Base-by-base conservation (phyloP, 1,284 basidiomycete species). In the Leccinum glutinopallens region DNA sequence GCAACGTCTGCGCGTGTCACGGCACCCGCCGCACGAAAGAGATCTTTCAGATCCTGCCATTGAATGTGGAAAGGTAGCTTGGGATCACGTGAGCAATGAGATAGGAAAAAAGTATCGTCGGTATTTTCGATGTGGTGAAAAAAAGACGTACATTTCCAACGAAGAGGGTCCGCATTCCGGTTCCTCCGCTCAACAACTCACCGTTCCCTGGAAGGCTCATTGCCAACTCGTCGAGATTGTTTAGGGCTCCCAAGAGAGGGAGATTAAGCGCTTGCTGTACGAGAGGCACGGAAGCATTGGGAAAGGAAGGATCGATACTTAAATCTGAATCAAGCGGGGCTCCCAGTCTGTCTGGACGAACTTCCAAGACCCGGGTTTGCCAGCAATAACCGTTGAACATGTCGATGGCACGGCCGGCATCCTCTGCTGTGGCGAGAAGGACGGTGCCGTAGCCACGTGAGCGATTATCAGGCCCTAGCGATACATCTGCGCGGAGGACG, bases 21-120 rank as follows among this genome's bases (percentile, higher is more conserved):
- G 73, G 92, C 92, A 22, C 97, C 97, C 39, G 96, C 94, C 55
- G 92, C 87, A 65, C 96, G 89, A 87, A 98, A 98, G 22, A 98
- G 83, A 77, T 98, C 96, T 79, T 98, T 98, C 58, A 98, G 82
- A 76, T 99, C 96, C 78, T 98, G 97, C 97, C 97, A 99, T 80
- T 97, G 96, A 73, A 93, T 93, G 70, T 96, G 92, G 78, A 97
- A 93, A 0, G 96, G 96, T n/a, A 98, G 84, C 93, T 72, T 97
- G 65, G 8, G 61, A 68, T 60, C n/a, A 57, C 39, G 67, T 73
- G 65, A 76, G 73, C 57, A 64, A 70, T 54, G 64, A 59, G 37
- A 59, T 33, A 61, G 39, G 13, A 6, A 63, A 39, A 39, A 43
- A 12, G 54, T 29, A 58, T 63, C 57, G 56, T 25, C 19, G 19